Percentiles rank a stretch among this genome's conserved stretches.
phyloP scores from a whole-genome alignment of 2,329 filamentous ascomycete species.

The Eutypella sp. region DNA sequence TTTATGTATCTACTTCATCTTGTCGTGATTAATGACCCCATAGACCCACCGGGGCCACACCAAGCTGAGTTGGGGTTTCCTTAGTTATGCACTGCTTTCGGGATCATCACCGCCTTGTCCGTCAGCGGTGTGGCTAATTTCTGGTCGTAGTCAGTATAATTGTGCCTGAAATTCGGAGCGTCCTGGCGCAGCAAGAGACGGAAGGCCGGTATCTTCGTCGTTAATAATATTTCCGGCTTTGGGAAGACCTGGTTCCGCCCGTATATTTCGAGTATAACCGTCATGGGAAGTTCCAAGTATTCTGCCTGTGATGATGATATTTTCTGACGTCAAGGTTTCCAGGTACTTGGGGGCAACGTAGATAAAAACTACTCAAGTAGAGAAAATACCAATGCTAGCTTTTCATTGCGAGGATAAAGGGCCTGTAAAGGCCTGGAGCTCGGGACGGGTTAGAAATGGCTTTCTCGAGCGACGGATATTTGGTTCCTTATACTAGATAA shows the following conservation, averaged over 20 bases:
- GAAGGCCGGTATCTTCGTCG: constrained; percentile 9
- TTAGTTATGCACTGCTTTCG: background rate
- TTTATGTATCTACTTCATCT: background rate
- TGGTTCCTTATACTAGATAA: constrained; percentile 11
- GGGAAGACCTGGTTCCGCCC: constrained; percentile 9
- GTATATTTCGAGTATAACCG: constrained; percentile 6
- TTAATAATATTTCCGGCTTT: constrained; percentile 7
- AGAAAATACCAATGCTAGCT: constrained; percentile 6
- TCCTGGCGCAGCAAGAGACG: background rate
- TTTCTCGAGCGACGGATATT: constrained; percentile 4
- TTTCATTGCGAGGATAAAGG: constrained; percentile 2
- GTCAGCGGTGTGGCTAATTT: constrained; percentile 8
- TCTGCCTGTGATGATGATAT: background rate
- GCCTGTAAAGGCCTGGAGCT: constrained; percentile 7
- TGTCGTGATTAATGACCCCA: background rate
- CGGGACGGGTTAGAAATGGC: constrained; percentile 7
- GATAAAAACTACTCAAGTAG: constrained; percentile 10
- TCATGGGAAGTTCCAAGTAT: constrained; percentile 1
- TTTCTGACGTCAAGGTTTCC: background rate
- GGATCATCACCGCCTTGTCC: constrained; percentile 7
- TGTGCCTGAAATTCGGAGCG: background rate
- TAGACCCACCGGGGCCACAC: background rate
- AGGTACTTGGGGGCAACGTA: constrained; percentile 11
- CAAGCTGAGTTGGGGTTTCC: background rate
- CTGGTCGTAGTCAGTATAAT: constrained; percentile 2